These are phyloP conservation scores for Nicotiana knightiana DNA, from an alignment of 257 asterid genomes.

Conservation along the genomic window DNA sequence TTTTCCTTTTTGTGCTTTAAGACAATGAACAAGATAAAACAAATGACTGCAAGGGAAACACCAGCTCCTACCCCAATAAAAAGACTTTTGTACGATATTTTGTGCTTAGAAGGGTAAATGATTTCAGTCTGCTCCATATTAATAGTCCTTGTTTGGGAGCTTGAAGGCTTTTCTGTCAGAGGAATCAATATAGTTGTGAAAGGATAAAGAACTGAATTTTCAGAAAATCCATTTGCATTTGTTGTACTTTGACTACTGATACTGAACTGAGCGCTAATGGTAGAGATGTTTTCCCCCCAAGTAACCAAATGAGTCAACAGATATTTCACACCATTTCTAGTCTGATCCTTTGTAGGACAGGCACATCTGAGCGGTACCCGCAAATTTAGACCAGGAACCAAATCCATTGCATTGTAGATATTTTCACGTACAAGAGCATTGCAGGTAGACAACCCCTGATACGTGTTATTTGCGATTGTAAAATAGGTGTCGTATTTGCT, in stretches of 20 bases:
- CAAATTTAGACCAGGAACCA: slow-evolving; percentile 28
- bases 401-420: slow-evolving; percentile 11
- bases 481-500: slow-evolving; percentile 25
- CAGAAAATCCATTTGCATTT: slow-evolving; percentile 44
- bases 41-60: slow-evolving; percentile 35
- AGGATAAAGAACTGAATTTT: slow-evolving; percentile 32
- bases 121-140: neutral
- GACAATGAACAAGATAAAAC: slow-evolving; percentile 23
- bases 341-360: slow-evolving; percentile 51
- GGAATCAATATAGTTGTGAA: slow-evolving; percentile 62
- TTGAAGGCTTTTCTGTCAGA: slow-evolving; percentile 29
- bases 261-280: slow-evolving; percentile 33
- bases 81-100: slow-evolving; percentile 18
- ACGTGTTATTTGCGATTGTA: slow-evolving; percentile 38
- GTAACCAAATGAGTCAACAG: slow-evolving; percentile 45
- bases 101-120: slow-evolving; percentile 10
- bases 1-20: slow-evolving; percentile 16
- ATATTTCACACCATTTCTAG: slow-evolving; percentile 31
- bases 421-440: slow-evolving; percentile 38
- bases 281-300: slow-evolving; percentile 24
- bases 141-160: slow-evolving; percentile 21
- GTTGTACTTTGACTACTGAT: slow-evolving; percentile 29
- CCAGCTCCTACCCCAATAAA: slow-evolving; percentile 44
- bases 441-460: slow-evolving; percentile 56
- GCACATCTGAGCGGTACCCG: slow-evolving; percentile 64